Evolutionary conservation across 176 grass and related monocot species (phyloP).

Genomic region (Oryza longistaminata): DNA sequence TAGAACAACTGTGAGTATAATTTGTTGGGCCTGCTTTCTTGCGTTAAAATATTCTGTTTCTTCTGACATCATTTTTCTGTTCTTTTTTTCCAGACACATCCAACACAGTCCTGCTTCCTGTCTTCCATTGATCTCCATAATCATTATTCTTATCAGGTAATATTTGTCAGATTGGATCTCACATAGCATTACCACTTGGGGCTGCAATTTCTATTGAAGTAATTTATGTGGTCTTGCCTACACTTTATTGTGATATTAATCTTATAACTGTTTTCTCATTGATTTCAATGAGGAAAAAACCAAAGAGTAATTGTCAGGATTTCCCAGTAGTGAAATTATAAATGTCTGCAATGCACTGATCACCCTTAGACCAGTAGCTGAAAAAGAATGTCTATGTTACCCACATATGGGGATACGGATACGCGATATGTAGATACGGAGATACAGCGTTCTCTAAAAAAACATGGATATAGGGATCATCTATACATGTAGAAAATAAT

Average conservation of each 20-base stretch:
- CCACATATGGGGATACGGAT: too few species aligned
- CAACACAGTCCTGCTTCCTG: slow-evolving; percentile 97
- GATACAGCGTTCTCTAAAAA: too few species aligned
- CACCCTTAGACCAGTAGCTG: not conserved
- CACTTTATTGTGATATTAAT: slow-evolving; percentile 20
- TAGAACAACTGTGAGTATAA: not conserved
- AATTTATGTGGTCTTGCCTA: not conserved
- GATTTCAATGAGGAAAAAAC: not conserved
- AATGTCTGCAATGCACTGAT: slow-evolving; percentile 23
- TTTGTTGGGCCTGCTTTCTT: slow-evolving; percentile 2
- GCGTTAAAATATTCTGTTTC: not conserved
- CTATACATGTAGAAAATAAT: too few species aligned
- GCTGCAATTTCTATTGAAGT: not conserved
- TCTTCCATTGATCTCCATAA: slow-evolving; percentile 99
- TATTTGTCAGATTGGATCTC: slow-evolving; percentile 36
- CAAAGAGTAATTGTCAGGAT: slow-evolving; percentile 10
- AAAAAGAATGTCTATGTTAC: not conserved
- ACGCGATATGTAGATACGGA: too few species aligned
- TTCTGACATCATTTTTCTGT: slow-evolving; percentile 29
- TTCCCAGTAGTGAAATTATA: slow-evolving; percentile 20
- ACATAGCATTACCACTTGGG: slow-evolving; percentile 20
- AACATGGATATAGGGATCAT: too few species aligned
- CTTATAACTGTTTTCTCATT: slow-evolving; percentile 7
- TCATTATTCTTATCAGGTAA: slow-evolving; percentile 99
- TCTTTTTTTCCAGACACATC: slow-evolving; percentile 74